Evolutionary conservation across 768 basidiomycete genomes (phyloP).

Genomic region (Leucosporidium creatinivorum): DNA sequence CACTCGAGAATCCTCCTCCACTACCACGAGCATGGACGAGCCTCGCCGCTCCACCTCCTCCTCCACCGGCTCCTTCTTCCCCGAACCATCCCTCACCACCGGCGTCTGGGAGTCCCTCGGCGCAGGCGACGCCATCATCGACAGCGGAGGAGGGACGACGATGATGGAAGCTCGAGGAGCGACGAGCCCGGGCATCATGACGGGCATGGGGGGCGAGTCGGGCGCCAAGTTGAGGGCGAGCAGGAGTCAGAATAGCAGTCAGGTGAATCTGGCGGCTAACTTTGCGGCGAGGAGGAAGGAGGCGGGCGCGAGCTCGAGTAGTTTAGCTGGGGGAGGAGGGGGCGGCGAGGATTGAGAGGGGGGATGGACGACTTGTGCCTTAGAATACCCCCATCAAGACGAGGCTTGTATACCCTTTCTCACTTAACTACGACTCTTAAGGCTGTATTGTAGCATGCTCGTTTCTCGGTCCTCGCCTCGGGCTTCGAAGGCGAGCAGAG

Average conservation of each 20-base stretch:
- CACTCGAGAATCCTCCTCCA: too few relatives aligned
- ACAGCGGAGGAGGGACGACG: background rate
- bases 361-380: too few relatives aligned
- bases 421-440: too few relatives aligned
- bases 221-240: conserved; percentile 22
- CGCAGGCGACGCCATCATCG: background rate
- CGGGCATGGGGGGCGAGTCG: background rate
- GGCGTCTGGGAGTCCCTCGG: background rate
- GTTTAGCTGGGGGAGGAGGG: background rate
- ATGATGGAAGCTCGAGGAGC: background rate
- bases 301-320: background rate
- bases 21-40: too few relatives aligned
- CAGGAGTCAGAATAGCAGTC: conserved; percentile 19
- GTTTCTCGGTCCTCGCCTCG: too few relatives aligned
- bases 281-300: conserved; percentile 13
- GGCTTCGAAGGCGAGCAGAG: too few relatives aligned
- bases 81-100: too few relatives aligned
- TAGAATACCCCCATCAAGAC: too few relatives aligned
- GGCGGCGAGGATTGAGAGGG: background rate
- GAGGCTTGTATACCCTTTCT: too few relatives aligned
- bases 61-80: too few relatives aligned
- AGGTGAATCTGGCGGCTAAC: conserved; percentile 21
- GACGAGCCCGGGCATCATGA: background rate
- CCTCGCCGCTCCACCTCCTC: too few relatives aligned
- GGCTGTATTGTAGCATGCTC: too few relatives aligned